A percentile compares a stretch with the other conserved stretches of the same genome.
Evolutionary conservation across 2,329 filamentous ascomycete species (phyloP).

Genomic region (Botrytis tulipae): DNA sequence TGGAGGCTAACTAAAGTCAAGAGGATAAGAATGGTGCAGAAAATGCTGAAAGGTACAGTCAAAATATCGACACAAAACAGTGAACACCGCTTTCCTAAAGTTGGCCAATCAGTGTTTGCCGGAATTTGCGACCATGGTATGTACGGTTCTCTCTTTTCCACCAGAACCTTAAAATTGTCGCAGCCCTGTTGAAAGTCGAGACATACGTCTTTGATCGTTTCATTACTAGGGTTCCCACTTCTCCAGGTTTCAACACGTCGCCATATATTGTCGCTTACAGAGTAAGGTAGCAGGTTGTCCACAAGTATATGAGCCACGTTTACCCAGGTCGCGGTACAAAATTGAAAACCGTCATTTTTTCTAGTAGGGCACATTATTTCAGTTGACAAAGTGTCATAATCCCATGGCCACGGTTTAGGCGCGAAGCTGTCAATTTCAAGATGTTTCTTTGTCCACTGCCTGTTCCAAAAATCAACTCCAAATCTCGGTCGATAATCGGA

Average conservation of each 20-base stretch:
- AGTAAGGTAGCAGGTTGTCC: constrained; percentile 1
- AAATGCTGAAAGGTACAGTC: neutral
- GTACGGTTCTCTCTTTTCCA: neutral
- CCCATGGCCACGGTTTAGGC: constrained; percentile 9
- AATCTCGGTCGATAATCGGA: neutral
- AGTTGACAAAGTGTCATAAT: neutral
- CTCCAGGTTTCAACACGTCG: neutral
- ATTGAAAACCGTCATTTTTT: neutral
- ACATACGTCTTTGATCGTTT: neutral
- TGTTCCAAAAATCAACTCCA: neutral
- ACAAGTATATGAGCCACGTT: constrained; percentile 13
- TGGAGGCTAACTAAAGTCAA: neutral
- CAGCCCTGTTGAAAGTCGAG: constrained; percentile 7
- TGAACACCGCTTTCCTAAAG: neutral
- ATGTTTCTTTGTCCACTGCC: neutral
- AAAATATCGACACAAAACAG: constrained; percentile 17
- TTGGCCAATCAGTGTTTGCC: constrained; percentile 7
- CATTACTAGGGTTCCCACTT: neutral
- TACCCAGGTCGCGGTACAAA: constrained; percentile 18
- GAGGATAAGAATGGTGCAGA: neutral
- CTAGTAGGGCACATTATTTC: neutral
- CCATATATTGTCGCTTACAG: constrained; percentile 13
- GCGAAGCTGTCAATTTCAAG: too few species aligned
- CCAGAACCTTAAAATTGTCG: neutral
- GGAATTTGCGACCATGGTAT: constrained; percentile 4